Evolutionary conservation across 2,329 filamentous ascomycete genomes (phyloP).

Genomic region (Cercospora sp.): DNA sequence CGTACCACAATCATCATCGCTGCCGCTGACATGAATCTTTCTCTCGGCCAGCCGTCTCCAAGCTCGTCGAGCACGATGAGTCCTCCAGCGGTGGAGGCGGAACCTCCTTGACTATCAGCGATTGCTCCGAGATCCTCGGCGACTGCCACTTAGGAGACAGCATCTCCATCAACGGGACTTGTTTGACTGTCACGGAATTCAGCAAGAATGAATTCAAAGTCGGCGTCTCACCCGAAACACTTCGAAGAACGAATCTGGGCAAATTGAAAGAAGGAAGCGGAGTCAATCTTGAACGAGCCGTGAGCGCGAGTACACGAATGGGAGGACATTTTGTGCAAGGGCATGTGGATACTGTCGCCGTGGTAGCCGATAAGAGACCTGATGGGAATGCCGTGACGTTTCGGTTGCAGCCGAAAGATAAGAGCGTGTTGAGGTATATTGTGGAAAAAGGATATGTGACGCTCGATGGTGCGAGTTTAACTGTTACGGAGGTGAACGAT

Average conservation of each 20-base stretch:
- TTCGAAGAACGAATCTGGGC: conserved; percentile 94
- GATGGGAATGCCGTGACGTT: conserved; percentile 92
- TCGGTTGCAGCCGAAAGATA: conserved; percentile 71
- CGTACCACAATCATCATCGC: conserved; percentile 26
- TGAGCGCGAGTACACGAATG: conserved; percentile 89
- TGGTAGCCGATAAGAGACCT: conserved; percentile 67
- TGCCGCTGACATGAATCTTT: conserved; percentile 34
- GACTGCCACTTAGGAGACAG: conserved; percentile 89
- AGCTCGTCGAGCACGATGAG: conserved; percentile 76
- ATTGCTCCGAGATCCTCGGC: conserved; percentile 71
- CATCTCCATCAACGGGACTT: conserved; percentile 93
- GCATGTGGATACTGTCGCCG: conserved; percentile 88
- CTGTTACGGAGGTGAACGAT: conserved; percentile 83
- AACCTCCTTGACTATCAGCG: conserved; percentile 83
- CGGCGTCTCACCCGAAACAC: conserved; percentile 90
- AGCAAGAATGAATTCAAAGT: conserved; percentile 71
- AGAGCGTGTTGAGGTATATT: conserved; percentile 75
- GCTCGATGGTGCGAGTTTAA: conserved; percentile 91
- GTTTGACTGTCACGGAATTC: conserved; percentile 85
- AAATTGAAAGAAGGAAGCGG: conserved; percentile 62
- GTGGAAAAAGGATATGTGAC: conserved; percentile 97
- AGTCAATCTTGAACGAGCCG: conserved; percentile 93
- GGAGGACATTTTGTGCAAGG: conserved; percentile 98
- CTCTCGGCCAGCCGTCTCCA: conserved; percentile 70
- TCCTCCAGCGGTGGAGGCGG: conserved; percentile 71